phyloP scores from a whole-genome alignment of 139 green algal species.

The Limnomonas spitsbergensis region DNA sequence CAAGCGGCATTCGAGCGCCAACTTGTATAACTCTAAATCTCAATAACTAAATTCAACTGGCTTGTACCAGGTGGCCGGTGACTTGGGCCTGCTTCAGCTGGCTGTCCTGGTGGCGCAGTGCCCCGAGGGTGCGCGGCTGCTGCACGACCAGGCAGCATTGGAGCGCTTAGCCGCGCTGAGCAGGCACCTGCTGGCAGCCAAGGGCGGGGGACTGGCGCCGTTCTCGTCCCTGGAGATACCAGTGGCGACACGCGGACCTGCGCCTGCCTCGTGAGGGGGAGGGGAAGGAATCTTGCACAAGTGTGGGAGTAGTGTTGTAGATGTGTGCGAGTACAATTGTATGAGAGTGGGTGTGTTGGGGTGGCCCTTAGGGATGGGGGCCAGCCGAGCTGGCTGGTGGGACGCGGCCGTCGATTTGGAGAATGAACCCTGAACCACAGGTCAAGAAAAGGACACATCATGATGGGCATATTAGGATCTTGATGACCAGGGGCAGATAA shows the following conservation, averaged over 20 bases:
- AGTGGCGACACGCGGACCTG: neutral
- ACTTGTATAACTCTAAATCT: too few relatives aligned
- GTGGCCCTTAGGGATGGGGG: too few relatives aligned
- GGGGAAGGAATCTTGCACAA: too few relatives aligned
- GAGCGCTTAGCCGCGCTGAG: conserved; percentile 16
- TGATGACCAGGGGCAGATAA: too few relatives aligned
- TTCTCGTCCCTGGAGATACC: conserved; percentile 25
- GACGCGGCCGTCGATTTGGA: too few relatives aligned
- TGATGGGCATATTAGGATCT: too few relatives aligned
- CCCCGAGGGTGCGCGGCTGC: conserved; percentile 38
- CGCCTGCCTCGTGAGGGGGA: too few relatives aligned
- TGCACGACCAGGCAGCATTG: conserved; percentile 37
- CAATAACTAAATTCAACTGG: too few relatives aligned
- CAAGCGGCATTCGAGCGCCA: conserved; percentile 21
- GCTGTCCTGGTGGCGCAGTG: conserved; percentile 27
- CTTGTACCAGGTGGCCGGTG: conserved; percentile 8
- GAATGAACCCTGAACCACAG: too few relatives aligned
- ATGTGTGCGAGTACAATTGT: neutral
- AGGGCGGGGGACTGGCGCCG: conserved; percentile 24
- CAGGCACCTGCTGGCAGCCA: conserved; percentile 27
- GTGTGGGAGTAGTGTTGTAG: neutral
- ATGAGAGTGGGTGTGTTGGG: neutral
- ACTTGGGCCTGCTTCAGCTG: conserved; percentile 43
- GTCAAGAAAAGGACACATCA: too few relatives aligned
- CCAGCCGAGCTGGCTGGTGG: too few relatives aligned